These are phyloP conservation scores for Penicillium sp. DNA, from an alignment of 2,329 filamentous ascomycete species.

Conservation along the genomic window DNA sequence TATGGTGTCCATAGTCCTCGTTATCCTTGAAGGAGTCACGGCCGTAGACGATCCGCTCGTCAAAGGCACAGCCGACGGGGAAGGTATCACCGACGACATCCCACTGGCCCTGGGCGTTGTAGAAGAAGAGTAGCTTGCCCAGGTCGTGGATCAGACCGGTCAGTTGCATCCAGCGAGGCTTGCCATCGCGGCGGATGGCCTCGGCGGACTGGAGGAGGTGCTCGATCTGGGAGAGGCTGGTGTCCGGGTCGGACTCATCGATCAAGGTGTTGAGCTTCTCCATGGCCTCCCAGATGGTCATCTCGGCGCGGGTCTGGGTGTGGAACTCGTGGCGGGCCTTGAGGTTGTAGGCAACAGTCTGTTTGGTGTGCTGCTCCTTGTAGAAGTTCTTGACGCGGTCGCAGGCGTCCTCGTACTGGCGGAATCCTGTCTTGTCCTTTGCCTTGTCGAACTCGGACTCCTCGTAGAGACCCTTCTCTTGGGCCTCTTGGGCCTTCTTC, in stretches of 20 bases:
- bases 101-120: conserved; percentile 85
- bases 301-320: conserved; percentile 66
- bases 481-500: conserved; percentile 43
- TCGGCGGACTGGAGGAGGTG: conserved; percentile 87
- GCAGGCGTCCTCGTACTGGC: conserved; percentile 80
- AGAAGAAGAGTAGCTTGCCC: conserved; percentile 49
- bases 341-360: conserved; percentile 70
- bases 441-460: conserved; percentile 67
- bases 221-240: conserved; percentile 81
- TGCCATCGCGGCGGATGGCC: conserved; percentile 75
- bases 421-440: conserved; percentile 78
- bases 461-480: conserved; percentile 45
- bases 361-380: conserved; percentile 65
- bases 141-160: conserved; percentile 50
- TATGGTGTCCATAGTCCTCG: conserved; percentile 68
- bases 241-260: conserved; percentile 90
- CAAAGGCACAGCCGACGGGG: conserved; percentile 51
- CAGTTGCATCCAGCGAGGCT: conserved; percentile 51
- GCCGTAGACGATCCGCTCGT: conserved; percentile 76
- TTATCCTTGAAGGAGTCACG: conserved; percentile 72
- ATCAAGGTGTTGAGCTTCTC: conserved; percentile 89
- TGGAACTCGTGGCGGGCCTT: conserved; percentile 72
- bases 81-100: conserved; percentile 74
- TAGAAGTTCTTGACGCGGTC: conserved; percentile 87
- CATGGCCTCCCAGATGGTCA: conserved; percentile 89